phyloP scores from a whole-genome alignment of 2,329 filamentous ascomycete genomes.

The Phyllosticta citriasiana region DNA sequence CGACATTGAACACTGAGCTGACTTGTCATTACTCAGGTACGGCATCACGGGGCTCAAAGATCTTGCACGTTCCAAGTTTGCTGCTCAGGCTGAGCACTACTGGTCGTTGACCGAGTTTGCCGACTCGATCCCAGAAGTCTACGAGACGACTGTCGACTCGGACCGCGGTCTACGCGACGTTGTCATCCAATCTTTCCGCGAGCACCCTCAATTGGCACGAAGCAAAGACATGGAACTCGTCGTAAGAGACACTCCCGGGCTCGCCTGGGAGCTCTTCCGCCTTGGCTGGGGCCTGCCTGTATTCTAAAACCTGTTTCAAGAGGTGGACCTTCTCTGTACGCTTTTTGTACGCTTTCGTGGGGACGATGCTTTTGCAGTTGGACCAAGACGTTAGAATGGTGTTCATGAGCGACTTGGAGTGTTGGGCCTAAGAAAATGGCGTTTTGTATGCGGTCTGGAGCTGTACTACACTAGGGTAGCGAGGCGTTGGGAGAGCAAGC shows the following conservation, averaged over 20 bases:
- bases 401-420: neutral
- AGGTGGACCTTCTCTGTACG: too few relatives aligned
- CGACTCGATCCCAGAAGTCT: conserved; percentile 39
- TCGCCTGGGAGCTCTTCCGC: conserved; percentile 40
- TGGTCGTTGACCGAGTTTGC: conserved; percentile 34
- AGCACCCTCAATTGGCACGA: conserved; percentile 34
- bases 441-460: too few relatives aligned
- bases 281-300: conserved; percentile 37
- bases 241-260: conserved; percentile 35
- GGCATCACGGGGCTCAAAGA: conserved; percentile 38
- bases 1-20: neutral
- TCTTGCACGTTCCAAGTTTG: conserved; percentile 37
- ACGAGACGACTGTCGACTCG: conserved; percentile 39
- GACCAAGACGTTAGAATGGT: neutral
- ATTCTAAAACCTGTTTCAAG: conserved; percentile 9
- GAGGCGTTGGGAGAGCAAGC: neutral
- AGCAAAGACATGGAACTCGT: conserved; percentile 36
- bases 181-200: conserved; percentile 38
- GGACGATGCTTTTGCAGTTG: too few relatives aligned
- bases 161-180: conserved; percentile 40
- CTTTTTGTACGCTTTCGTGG: too few relatives aligned
- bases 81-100: conserved; percentile 32
- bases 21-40: conserved; percentile 23
- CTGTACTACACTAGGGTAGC: neutral
- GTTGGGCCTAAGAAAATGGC: too few relatives aligned